These are phyloP conservation scores for Gentiana macrophylla DNA, from an alignment of 257 asterid species.

Conservation along the genomic window DNA sequence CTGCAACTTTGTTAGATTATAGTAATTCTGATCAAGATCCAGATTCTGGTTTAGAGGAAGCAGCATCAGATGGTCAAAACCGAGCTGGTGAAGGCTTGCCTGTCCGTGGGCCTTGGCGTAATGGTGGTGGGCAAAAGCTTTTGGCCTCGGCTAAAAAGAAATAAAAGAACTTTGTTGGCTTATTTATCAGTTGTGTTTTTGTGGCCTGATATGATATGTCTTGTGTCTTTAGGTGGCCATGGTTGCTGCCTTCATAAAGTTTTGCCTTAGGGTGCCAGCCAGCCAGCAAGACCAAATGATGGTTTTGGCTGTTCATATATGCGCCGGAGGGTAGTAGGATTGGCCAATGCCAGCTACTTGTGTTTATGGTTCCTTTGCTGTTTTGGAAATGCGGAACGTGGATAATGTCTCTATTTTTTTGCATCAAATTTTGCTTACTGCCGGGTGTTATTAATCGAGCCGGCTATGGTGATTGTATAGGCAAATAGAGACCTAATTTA, in stretches of 20 bases:
- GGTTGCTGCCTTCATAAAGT: too few species aligned
- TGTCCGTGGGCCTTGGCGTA: conserved; percentile 77
- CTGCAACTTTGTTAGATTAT: conserved; percentile 43
- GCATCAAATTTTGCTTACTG: neutral
- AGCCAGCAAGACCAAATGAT: too few species aligned
- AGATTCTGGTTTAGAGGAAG: conserved; percentile 24
- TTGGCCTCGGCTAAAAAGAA: conserved; percentile 12
- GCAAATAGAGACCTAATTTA: neutral
- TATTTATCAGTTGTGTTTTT: too few species aligned
- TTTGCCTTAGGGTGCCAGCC: too few species aligned
- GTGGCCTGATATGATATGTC: too few species aligned
- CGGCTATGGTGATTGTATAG: conserved; percentile 1
- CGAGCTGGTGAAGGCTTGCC: conserved; percentile 33
- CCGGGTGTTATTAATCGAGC: neutral
- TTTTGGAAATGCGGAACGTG: neutral
- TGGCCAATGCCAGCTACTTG: too few species aligned
- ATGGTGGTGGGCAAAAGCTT: conserved; percentile 85
- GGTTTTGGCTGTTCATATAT: too few species aligned
- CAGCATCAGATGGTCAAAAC: conserved; percentile 18
- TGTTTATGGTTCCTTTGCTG: too few species aligned
- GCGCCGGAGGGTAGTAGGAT: too few species aligned
- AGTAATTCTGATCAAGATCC: conserved; percentile 34
- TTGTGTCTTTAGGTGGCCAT: too few species aligned
- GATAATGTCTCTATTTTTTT: too few species aligned
- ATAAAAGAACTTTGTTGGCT: too few species aligned